phyloP scores from a whole-genome alignment of 768 basidiomycete genomes.

The Tricholoma saponaceum region DNA sequence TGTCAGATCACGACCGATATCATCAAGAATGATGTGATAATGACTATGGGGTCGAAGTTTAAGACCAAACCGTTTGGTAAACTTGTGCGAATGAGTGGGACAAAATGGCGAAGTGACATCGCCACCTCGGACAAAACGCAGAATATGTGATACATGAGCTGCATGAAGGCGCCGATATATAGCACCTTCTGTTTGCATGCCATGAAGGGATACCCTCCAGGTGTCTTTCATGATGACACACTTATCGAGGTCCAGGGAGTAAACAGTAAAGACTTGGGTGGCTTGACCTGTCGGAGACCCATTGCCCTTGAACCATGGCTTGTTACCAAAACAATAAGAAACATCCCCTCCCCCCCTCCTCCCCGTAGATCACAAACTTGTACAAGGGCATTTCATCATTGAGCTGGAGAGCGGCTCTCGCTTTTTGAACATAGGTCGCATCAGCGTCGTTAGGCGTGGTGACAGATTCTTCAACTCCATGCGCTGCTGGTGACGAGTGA shows the following conservation, averaged over 20 bases:
- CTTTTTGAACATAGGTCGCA: background rate
- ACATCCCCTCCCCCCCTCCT: background rate
- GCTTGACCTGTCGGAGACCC: background rate
- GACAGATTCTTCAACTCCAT: constrained; percentile 13
- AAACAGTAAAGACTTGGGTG: background rate
- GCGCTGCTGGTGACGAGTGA: background rate
- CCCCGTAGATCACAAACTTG: constrained; percentile 4
- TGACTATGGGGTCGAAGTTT: background rate
- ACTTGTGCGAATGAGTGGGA: background rate
- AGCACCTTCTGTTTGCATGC: background rate
- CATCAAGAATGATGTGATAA: background rate
- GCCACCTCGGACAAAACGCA: background rate
- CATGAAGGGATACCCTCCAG: background rate
- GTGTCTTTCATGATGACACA: background rate
- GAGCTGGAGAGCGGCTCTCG: constrained; percentile 5
- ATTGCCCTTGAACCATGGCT: background rate
- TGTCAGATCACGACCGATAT: constrained; percentile 2
- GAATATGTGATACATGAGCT: background rate
- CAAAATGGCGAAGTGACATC: background rate
- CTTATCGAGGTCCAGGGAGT: background rate
- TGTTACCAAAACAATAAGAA: background rate
- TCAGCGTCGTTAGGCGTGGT: constrained; percentile 8
- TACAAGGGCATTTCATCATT: constrained; percentile 15
- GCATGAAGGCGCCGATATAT: background rate
- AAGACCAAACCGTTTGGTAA: background rate